Base-by-base conservation (phyloP, 140 eudicot species). In the Bidens hawaiensis region DNA sequence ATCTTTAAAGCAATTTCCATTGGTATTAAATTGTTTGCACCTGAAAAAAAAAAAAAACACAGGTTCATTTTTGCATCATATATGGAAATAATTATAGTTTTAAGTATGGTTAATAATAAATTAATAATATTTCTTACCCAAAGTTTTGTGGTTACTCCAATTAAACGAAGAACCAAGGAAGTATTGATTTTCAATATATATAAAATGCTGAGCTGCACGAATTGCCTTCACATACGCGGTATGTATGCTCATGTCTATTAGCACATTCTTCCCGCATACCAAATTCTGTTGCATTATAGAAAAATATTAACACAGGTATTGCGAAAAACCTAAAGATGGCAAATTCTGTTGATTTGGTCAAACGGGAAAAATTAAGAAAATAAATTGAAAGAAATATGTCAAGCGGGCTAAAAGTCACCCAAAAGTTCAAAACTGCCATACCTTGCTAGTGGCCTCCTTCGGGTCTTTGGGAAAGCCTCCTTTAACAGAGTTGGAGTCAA, bases 381-480 rank as follows among this genome's bases (percentile, higher is more conserved):
- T 15, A 28, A 0, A 57, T 17, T 57, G 18, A 57, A 57, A 57
- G 63, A 33, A 57, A 31, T 30, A 31, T 11, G 6, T 31, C 26
- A 55, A 55, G 16, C 14, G 3, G 60, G 60, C 27, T 54, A 31
- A 54, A 27, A 54, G 40, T 26, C 60, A 55, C 19, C 68, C 25
- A 43, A 62, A 62, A 6, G 38, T 5, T 31, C 2, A 6, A n/a
- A n/a, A 38, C 13, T 11, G 45, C 45, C 78, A 62, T 59, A 87
- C 98, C 89, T 50, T 82, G 75, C 70, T 56, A 14, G 86, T 60
- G 40, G 96, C 98, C 45, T 79, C 84, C 76, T 62, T 84, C 18
- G 96, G 96, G 63, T 88, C 89, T 70, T 87, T 65, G 48, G 99
- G 99, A 56, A 91, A 91, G 11, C 96, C n/a, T n/a, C n/a, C 99